Evolutionary conservation across 441 rosid species (phyloP).

Genomic region (Pelargonium australe): DNA sequence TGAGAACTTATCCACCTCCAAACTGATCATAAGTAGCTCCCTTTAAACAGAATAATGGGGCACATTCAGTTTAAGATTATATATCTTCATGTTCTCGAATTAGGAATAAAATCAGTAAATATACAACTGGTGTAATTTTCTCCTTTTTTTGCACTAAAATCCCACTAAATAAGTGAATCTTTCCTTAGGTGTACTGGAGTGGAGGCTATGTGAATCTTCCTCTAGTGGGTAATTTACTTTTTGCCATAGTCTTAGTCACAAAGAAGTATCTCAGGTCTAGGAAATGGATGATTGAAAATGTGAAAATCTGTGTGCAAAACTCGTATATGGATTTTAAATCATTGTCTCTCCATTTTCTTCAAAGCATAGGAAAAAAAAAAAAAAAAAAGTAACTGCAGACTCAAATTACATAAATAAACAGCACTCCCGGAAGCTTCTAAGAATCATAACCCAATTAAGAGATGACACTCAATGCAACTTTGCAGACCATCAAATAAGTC

Average conservation of each 20-base stretch:
- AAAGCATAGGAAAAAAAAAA: not conserved
- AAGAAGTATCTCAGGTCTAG: not conserved
- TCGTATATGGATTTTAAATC: not conserved
- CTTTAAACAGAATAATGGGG: slow-evolving; percentile 1
- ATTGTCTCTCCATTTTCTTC: not conserved
- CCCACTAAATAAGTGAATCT: not conserved
- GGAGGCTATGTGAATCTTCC: not conserved
- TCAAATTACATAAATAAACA: not conserved
- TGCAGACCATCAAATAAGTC: not conserved
- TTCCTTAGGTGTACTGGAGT: not conserved
- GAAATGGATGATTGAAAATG: not conserved
- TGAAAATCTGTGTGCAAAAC: not conserved
- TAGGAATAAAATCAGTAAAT: not conserved
- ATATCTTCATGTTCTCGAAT: not conserved
- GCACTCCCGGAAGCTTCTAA: not conserved
- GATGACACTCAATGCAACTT: not conserved
- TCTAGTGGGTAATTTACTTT: not conserved
- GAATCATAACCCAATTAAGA: not conserved
- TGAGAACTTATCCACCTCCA: not conserved
- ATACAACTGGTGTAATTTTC: not conserved
- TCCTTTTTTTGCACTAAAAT: not conserved
- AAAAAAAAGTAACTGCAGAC: not conserved
- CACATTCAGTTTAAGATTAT: not conserved
- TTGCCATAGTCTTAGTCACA: not conserved
- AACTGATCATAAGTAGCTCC: not conserved